Base-by-base conservation (phyloP, 176 grass and related monocot genomes). In the Poa pratensis region DNA sequence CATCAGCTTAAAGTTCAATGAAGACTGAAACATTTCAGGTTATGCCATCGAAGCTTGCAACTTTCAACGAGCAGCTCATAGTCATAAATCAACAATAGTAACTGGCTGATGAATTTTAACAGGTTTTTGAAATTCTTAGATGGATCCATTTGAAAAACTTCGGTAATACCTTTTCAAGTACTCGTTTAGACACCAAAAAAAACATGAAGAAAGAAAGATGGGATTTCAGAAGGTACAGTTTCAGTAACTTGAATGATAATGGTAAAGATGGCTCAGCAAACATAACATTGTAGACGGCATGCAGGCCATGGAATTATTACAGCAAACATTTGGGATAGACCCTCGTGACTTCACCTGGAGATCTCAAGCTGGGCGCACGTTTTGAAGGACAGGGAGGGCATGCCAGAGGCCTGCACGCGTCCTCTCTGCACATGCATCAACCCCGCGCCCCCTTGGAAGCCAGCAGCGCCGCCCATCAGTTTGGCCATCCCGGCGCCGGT, bases 381-480 rank as follows among this genome's bases (percentile, higher is more conserved):
- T 53, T 77, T 92, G 73, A 84, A 89, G 84, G 71, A 82, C 12
- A 87, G 66, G 45, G 20, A 80, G 65, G 88, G 77, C 6, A 80
- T 1, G 59, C 87, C 86, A 35, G 88, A 91, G 39, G 82, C 35
- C 74, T 93, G 96, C 68, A 83, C 42, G 87, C 87, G 85, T 7
- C 66, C 73, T 84, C 87, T 93, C 17, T 83, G 78, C 39, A 81
- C 83, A 87, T 88, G 80, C 82, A 86, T 55, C 46, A 16, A 32
- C 71, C 54, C 57, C 48, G 48, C 34, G 34, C 34, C 84, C 46
- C 40, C 79, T 61, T 84, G 92, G 53, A 95, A 73, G 45, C 87
- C 86, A 10, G 71, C 84, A 69, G 88, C 88, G 4, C 91, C 91
- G 42, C 67, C 82, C 43, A 90, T 87, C n/a, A 89, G 80, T 79